These are phyloP conservation scores for Trichoderma arundinaceum DNA, from an alignment of 2,329 filamentous ascomycete species.

Conservation along the genomic window DNA sequence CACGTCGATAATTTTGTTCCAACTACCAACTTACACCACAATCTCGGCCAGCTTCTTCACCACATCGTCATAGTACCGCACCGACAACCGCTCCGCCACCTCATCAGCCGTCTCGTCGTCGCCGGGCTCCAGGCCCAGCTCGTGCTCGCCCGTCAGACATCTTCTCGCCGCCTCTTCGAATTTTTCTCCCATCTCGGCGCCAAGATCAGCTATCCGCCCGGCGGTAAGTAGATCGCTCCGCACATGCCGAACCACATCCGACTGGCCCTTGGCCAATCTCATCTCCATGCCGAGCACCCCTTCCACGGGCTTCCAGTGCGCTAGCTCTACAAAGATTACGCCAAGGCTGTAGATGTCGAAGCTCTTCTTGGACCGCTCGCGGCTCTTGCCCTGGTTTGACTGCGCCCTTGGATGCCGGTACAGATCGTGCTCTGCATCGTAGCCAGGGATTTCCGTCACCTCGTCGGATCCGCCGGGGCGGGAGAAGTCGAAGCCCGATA, in stretches of 20 bases:
- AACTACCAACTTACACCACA: conserved; percentile 43
- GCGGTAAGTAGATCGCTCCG: conserved; percentile 43
- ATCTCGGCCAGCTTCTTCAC: conserved; percentile 51
- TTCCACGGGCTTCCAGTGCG: conserved; percentile 58
- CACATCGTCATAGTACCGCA: conserved; percentile 52
- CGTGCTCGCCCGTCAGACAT: conserved; percentile 47
- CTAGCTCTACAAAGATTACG: conserved; percentile 58
- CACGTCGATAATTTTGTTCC: too few relatives aligned
- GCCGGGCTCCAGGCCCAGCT: conserved; percentile 45
- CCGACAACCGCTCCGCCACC: conserved; percentile 49
- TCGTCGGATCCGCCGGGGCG: conserved; percentile 57
- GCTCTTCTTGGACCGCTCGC: conserved; percentile 52
- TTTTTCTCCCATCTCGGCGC: conserved; percentile 48
- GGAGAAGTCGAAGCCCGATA: conserved; percentile 62
- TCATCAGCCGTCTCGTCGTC: conserved; percentile 51
- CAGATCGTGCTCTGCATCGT: conserved; percentile 53
- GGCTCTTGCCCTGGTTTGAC: conserved; percentile 42
- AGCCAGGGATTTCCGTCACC: conserved; percentile 55
- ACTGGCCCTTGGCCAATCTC: conserved; percentile 43
- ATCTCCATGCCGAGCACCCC: conserved; percentile 49
- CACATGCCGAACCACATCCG: conserved; percentile 47
- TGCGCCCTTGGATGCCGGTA: conserved; percentile 57
- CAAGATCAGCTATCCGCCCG: conserved; percentile 43
- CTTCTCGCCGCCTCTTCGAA: conserved; percentile 47
- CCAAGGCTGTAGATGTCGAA: conserved; percentile 61